phyloP scores from a whole-genome alignment of 129 eudicot genomes.

The Helianthus annuus region DNA sequence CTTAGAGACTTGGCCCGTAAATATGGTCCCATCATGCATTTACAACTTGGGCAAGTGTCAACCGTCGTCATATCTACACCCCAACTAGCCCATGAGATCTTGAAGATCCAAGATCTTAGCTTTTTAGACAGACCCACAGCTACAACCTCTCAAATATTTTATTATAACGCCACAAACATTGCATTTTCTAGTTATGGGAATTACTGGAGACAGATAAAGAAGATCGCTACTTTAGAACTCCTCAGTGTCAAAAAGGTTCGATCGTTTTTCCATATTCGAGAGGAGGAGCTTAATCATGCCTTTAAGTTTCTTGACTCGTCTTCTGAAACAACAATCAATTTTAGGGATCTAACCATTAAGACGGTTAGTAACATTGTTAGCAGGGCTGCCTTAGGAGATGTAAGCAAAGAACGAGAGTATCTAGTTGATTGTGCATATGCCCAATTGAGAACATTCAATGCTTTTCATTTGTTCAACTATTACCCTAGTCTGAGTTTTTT shows the following conservation, averaged over 20 bases:
- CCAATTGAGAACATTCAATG: too few relatives aligned
- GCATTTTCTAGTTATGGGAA: slow-evolving; percentile 10
- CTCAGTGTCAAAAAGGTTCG: slow-evolving; percentile 4
- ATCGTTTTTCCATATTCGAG: slow-evolving; percentile 2
- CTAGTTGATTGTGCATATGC: too few relatives aligned
- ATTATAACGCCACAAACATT: slow-evolving; percentile 3
- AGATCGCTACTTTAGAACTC: slow-evolving; percentile 14
- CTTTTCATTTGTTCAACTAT: too few relatives aligned
- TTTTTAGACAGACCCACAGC: slow-evolving; percentile 8
- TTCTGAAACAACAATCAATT: not conserved
- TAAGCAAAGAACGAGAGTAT: not conserved
- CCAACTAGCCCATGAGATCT: slow-evolving; percentile 8
- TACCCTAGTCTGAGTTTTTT: too few relatives aligned
- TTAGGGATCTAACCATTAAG: not conserved
- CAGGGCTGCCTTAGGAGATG: not conserved
- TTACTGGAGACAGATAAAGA: slow-evolving; percentile 15
- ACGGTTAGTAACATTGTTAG: slow-evolving; percentile 3
- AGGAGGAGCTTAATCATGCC: not conserved
- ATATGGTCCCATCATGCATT: not conserved
- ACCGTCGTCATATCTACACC: slow-evolving; percentile 9
- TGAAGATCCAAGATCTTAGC: not conserved
- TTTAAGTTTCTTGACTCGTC: not conserved
- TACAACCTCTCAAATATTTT: slow-evolving; percentile 8
- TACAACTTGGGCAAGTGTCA: slow-evolving; percentile 15
- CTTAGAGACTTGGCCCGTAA: slow-evolving; percentile 11